Conservation (phyloP, 768 basidiomycete species). For the Tulasnella sp. region DNA sequence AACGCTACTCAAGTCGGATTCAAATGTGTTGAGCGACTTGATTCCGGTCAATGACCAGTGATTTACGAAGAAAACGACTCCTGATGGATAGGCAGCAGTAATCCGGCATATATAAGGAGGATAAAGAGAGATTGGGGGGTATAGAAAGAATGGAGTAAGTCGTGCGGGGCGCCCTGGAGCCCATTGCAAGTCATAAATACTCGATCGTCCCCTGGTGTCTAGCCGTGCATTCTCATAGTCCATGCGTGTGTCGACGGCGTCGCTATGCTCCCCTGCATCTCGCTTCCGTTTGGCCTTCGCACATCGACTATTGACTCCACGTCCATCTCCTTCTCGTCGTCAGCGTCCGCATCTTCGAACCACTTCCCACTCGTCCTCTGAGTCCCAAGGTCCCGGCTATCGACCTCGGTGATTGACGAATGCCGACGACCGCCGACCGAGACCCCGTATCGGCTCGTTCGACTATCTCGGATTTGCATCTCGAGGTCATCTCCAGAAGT, state of each 20-base stretch:
- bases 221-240: slow-evolving; percentile 3
- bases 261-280: background rate
- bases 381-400: background rate
- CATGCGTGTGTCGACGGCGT: background rate
- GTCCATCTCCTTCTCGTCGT: slow-evolving; percentile 6
- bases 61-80: background rate
- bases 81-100: background rate
- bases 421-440: background rate
- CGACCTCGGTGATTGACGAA: slow-evolving; percentile 1
- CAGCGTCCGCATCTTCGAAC: background rate
- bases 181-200: background rate
- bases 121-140: background rate
- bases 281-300: background rate
- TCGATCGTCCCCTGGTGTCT: background rate
- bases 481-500: background rate
- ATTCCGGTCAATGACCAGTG: background rate
- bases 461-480: background rate
- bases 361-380: background rate
- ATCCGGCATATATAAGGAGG: background rate
- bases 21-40: background rate
- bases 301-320: background rate
- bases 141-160: background rate
- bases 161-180: background rate
- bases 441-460: background rate
- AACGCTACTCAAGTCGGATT: background rate